Evolutionary conservation across 2,329 filamentous ascomycete genomes (phyloP), one percentile per base, ranked within the genome.

Genomic region (Claviceps sp.): DNA sequence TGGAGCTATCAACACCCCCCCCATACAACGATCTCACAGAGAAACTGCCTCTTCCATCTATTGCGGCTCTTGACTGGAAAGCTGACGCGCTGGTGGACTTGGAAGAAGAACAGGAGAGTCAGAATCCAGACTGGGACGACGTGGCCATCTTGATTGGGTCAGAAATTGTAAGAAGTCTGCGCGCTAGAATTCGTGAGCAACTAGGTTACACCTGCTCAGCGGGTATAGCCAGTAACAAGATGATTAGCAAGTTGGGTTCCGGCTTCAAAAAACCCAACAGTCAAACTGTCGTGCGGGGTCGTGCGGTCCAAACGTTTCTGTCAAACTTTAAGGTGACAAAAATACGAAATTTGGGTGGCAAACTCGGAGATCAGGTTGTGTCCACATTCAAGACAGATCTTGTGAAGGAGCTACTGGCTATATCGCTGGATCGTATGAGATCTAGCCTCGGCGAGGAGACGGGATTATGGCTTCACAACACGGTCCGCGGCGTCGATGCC

Each of bases 111-210:
- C 78, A 79, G 11, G 90, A 95, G 66, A 78, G 84, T 20, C 77
- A 85, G 58, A 85, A 94, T 61, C 88, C 89, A 1, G 93, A 98
- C 68, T 98, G 93, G 93, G 91, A 98, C 65, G 93, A 98, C 71
- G 77, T 97, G 57, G 86, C 81, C 16, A 86, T 95, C 64, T 74
- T 88, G 34, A 81, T 96, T 61, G 93, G 87, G 0, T 90, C 89
- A 2, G 89, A 96, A 63, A 93, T 97, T 60, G 82, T 96, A 37
- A 80, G 88, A 20, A 76, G 81, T 54, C 77, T 97, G 18, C 81
- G 93, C 49, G 72, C 73, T 22, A 73, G 78, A 49, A 77, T 98
- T 53, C 81, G 76, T 58, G 76, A 85, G 46, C 75, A 77, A 57
- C 71, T 97, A 50, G 79, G 82, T 51, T 98, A 96, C 65, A 97